Evolutionary conservation across 148 eudicot genomes (phyloP).

Genomic region (Camellia japonica): DNA sequence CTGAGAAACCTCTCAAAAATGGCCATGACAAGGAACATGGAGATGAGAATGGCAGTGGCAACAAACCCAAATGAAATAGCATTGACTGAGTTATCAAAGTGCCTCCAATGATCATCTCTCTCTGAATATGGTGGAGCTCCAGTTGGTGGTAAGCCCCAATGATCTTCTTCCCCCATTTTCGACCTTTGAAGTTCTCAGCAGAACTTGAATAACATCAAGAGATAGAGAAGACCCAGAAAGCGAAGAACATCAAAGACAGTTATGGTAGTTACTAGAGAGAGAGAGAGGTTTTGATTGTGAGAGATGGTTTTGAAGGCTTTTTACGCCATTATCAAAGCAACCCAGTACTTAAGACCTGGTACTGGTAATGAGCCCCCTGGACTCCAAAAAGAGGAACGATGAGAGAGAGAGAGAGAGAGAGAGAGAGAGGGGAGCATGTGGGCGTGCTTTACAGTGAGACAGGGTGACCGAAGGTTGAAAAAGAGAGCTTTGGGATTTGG

Average conservation of each 20-base stretch:
- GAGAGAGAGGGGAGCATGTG: conserved; percentile 12
- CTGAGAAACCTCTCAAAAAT: conserved; percentile 74
- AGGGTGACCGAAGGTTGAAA: conserved; percentile 5
- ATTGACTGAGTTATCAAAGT: conserved; percentile 71
- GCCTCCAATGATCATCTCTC: conserved; percentile 63
- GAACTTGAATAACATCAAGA: neutral
- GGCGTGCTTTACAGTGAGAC: conserved; percentile 3
- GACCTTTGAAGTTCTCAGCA: neutral
- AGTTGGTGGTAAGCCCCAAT: conserved; percentile 51
- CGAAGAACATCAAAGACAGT: conserved; percentile 5
- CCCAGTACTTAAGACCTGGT: conserved; percentile 7
- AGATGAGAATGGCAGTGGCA: conserved; percentile 76
- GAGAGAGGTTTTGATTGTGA: neutral
- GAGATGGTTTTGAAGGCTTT: neutral
- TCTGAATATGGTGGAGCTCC: conserved; percentile 40
- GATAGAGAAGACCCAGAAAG: neutral
- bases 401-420: neutral
- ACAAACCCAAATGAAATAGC: conserved; percentile 87
- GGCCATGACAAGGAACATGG: conserved; percentile 83
- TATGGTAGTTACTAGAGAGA: neutral
- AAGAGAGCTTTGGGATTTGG: conserved; percentile 20
- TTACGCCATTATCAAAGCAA: conserved; percentile 2
- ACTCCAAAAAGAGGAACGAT: neutral
- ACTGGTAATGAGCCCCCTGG: neutral
- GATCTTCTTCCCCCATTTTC: conserved; percentile 34